Evolutionary conservation across 2,329 filamentous ascomycete species (phyloP), one percentile per base, ranked within the genome.

Genomic region (Exserohilum turcica): DNA sequence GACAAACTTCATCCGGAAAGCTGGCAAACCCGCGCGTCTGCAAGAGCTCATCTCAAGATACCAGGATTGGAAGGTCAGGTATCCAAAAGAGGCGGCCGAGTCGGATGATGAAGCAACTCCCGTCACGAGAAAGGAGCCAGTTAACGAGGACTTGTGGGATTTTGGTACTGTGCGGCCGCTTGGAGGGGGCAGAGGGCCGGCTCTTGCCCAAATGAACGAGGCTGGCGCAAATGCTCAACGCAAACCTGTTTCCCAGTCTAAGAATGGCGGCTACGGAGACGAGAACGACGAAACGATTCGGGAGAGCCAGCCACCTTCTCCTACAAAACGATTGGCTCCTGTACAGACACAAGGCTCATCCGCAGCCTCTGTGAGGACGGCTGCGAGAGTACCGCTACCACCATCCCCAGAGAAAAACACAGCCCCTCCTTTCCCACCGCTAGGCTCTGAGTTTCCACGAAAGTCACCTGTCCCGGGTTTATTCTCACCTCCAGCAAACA

Each of bases 1-100:
- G 66, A 92, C 97, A 72, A 87, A 91, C 0, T 99, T 97, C 74
- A 88, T 99, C 55, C 86, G 90, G 61, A 87, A 87, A 65, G 94
- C 93, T 13, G 97, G 96, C 78, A 94, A 93, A 77, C 96, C 92
- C 0, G 94, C 88, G n/a, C 97, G 96, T 72, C 79, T 99, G 36
- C 97, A 94, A 1, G 94, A 99, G 76, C 80, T 99, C 50, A 97
- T 99, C 67, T 92, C 97, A 73, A 84, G 94, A 47, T 86, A 95
- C 67, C 89, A 89, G 70, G 85, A 92, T 57, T 99, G 92, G 91
- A 86, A 89, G 48, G 87, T 90, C 19, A 88, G 87, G 5, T 87
- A 94, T 67, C 91, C 91, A 54, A 84, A 86, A 31, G 84, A 76
- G 1, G 89, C 91, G 6, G 82, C 80, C 10, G 77, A 78, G 16